Evolutionary conservation across 768 basidiomycete genomes (phyloP).

Genomic region (Lactarius tabidus): DNA sequence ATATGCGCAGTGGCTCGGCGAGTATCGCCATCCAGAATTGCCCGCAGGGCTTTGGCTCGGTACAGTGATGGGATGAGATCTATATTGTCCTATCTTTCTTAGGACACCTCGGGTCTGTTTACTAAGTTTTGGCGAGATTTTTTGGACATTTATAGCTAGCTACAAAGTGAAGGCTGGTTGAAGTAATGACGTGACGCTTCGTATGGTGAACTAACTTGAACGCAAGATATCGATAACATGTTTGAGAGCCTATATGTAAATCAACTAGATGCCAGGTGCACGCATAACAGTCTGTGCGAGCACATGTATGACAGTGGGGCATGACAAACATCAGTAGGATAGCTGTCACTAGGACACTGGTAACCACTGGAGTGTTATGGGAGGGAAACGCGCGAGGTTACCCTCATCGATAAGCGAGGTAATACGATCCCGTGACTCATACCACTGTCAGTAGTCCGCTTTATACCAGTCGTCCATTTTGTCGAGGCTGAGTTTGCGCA

Average conservation of each 20-base stretch:
- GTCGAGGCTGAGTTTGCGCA: neutral
- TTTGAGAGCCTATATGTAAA: too few relatives aligned
- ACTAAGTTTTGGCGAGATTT: neutral
- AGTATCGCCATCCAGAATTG: slow-evolving; percentile 60
- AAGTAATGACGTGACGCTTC: neutral
- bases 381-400: neutral
- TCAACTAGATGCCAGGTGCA: too few relatives aligned
- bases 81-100: neutral
- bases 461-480: too few relatives aligned
- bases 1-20: slow-evolving; percentile 71
- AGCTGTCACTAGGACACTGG: too few relatives aligned
- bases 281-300: too few relatives aligned
- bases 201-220: neutral
- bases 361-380: too few relatives aligned
- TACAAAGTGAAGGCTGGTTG: neutral
- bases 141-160: neutral
- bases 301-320: too few relatives aligned
- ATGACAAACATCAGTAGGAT: too few relatives aligned
- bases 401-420: neutral
- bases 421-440: neutral
- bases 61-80: slow-evolving; percentile 35
- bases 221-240: too few relatives aligned
- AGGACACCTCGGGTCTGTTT: neutral
- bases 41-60: slow-evolving; percentile 58
- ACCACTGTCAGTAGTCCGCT: neutral